A percentile compares a stretch with the other conserved stretches of the same genome.
These are phyloP conservation scores for Nicotiana rustica DNA, from an alignment of 305 asterid species.

Conservation along the genomic window DNA sequence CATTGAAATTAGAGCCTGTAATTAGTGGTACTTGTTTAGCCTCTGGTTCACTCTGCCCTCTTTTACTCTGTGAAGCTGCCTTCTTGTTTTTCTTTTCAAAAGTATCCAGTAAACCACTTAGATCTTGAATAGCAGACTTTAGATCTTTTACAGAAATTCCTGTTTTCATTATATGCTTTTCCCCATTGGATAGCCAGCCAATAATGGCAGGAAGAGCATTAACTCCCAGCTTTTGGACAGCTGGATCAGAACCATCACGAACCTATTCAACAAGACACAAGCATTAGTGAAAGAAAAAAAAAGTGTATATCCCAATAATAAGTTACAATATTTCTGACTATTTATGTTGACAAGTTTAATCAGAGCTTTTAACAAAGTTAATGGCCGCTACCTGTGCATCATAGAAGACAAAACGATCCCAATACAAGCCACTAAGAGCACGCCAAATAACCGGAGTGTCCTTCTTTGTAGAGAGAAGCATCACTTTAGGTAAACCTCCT, in stretches of 20 bases:
- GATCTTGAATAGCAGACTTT: slow-evolving; percentile 75
- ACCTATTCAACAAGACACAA: slow-evolving; percentile 56
- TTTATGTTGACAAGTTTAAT: background rate
- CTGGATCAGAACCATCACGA: slow-evolving; percentile 66
- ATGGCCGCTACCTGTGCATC: slow-evolving; percentile 74
- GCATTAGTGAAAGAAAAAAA: background rate
- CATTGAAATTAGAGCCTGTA: slow-evolving; percentile 65
- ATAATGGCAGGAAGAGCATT: slow-evolving; percentile 86
- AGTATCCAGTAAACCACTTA: slow-evolving; percentile 72
- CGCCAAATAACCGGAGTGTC: slow-evolving; percentile 95
- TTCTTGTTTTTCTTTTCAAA: slow-evolving; percentile 77
- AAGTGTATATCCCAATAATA: background rate
- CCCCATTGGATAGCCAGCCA: slow-evolving; percentile 91
- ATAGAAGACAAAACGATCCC: slow-evolving; percentile 66
- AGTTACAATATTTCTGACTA: background rate
- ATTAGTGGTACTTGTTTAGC: slow-evolving; percentile 58
- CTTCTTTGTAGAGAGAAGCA: slow-evolving; percentile 87
- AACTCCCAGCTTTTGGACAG: slow-evolving; percentile 63
- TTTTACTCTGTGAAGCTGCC: slow-evolving; percentile 55
- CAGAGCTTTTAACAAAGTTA: background rate
- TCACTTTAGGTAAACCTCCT: slow-evolving; percentile 70
- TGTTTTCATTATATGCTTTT: slow-evolving; percentile 63
- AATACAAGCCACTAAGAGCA: slow-evolving; percentile 81
- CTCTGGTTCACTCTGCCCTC: slow-evolving; percentile 51
- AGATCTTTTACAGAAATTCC: slow-evolving; percentile 83